Evolutionary conservation across 352 stramenopile genomes (phyloP).

Genomic region (Pythium myriotylum): DNA sequence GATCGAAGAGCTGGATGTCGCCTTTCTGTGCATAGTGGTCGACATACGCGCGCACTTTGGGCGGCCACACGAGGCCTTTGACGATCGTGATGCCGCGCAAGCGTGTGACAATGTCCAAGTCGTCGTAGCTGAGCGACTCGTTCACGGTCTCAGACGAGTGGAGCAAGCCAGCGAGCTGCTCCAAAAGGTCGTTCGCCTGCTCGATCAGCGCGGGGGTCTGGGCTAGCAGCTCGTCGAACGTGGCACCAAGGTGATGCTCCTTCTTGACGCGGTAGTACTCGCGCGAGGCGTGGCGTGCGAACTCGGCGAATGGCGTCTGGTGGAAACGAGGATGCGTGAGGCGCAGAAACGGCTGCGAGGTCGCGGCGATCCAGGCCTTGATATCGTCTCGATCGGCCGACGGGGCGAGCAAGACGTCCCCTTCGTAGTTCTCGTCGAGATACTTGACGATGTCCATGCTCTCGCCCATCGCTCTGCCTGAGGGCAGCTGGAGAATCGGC

Average conservation of each 20-base stretch:
- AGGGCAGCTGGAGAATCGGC: slow-evolving; percentile 24
- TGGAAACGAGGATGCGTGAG: slow-evolving; percentile 57
- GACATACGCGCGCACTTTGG: slow-evolving; percentile 48
- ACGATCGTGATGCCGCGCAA: slow-evolving; percentile 54
- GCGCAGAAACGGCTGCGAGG: slow-evolving; percentile 34
- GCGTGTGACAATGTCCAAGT: slow-evolving; percentile 53
- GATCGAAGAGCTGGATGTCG: slow-evolving; percentile 48
- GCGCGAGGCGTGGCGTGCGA: slow-evolving; percentile 42
- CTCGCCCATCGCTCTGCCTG: slow-evolving; percentile 35
- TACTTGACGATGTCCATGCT: slow-evolving; percentile 50
- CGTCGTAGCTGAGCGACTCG: slow-evolving; percentile 47
- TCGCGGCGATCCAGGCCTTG: slow-evolving; percentile 46
- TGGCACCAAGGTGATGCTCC: slow-evolving; percentile 47
- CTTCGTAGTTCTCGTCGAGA: slow-evolving; percentile 44
- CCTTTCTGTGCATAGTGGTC: slow-evolving; percentile 43
- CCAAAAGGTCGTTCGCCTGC: slow-evolving; percentile 42
- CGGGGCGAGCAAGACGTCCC: slow-evolving; percentile 28
- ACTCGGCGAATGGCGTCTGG: slow-evolving; percentile 47
- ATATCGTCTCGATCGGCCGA: slow-evolving; percentile 41
- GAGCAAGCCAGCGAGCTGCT: slow-evolving; percentile 39
- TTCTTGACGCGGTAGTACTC: slow-evolving; percentile 65
- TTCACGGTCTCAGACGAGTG: slow-evolving; percentile 48
- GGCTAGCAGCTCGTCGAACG: slow-evolving; percentile 40
- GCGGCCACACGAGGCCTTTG: slow-evolving; percentile 48
- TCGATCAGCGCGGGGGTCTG: slow-evolving; percentile 42